Base-by-base conservation (phyloP, 2,329 filamentous ascomycete species). In the Pseudonectria buxi region DNA sequence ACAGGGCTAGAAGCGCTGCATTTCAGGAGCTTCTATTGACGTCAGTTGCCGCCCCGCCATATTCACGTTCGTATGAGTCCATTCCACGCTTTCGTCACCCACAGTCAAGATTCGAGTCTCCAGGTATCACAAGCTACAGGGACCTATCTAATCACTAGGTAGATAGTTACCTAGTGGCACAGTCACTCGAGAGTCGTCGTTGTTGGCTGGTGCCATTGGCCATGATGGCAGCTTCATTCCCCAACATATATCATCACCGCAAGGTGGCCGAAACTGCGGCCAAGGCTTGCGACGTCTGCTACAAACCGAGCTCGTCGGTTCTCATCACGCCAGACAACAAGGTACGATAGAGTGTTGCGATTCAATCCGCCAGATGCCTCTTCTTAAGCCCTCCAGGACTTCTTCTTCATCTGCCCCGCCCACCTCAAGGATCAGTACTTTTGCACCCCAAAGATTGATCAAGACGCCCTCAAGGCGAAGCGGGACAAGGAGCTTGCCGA, bases 251-350 rank as follows among this genome's bases (percentile, higher is more conserved):
- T 65, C 79, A 86, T 45, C 83, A 89, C 46, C 84, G 90, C 32
- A 86, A 80, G 49, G 90, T 96, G 25, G 88, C 88, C 10, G 87
- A 94, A 22, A 75, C 78, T n/a, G 75, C 83, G 2, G 75, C 86
- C 10, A 94, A 86, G 62, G 72, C 86, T 32, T 98, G 92, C 63
- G 83, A 87, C 61, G 78, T 96, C 44, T 96, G 92, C 71, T 94
- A 83, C 69, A 94, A 92, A 63, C 83, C 85, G 7, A 87, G 82
- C 40, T 78, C 81, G 6, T 94, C 83, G 46, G 90, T 96, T 13
- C 69, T 98, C 36, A 86, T 95, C 49, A 94, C 88, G 7, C 77
- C 85, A 1, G 88, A 94, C 53, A 89, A 86, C 54, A 92, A 90
- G 78, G 89, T 92, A 53, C 45, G 50, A 10, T 22, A 12, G 18